Base-by-base conservation (phyloP, 495 filamentous ascomycete genomes). In the Aspergillus nanangensis region DNA sequence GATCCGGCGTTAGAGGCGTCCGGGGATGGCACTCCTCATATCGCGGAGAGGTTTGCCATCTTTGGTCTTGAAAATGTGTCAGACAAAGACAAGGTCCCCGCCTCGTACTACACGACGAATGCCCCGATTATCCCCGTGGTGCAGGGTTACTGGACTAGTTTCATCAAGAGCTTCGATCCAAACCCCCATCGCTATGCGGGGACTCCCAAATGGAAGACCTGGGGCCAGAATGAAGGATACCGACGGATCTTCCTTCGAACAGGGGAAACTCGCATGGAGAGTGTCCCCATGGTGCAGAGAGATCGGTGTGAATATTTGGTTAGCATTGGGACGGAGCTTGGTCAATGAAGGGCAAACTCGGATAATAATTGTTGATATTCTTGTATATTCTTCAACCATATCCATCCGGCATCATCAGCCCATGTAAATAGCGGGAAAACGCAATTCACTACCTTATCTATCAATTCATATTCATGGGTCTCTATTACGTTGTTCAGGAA, bases 101-200 rank as follows among this genome's bases (percentile, higher is more conserved):
- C 58, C 11, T 82, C 76, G 22, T 86, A 88, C 45, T 59, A 51
- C 18, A 69, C 67, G 3, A 65, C 52, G 3, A 82, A 85, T 47
- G 70, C 61, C 11, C 54, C 60, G 0, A 76, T 82, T 5, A 61
- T 78, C 0, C 72, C 78, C 0, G 63, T 81, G 2, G 76, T 87
- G 51, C 81, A 86, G 50, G 73, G 69, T 0, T 87, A 87, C 56
- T 86, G 80, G 82, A 74, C 78, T 1, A 84, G 80, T 50, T 89
- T 87, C 57, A 80, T 87, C 45, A 63, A 74, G 40, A 69, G 70
- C 1, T 75, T 79, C 45, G 67, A 89, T 62, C 85, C 85, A 18
- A 87, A 89, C 55, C 76, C 49, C 17, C 55, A 67, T 42, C 69
- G 72, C 27, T 41, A 62, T 18, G 15, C 52, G 5, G 69, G 59